Evolutionary conservation across 805 yeast genomes (phyloP).

Genomic region (Saccharomycopsis babjevae): DNA sequence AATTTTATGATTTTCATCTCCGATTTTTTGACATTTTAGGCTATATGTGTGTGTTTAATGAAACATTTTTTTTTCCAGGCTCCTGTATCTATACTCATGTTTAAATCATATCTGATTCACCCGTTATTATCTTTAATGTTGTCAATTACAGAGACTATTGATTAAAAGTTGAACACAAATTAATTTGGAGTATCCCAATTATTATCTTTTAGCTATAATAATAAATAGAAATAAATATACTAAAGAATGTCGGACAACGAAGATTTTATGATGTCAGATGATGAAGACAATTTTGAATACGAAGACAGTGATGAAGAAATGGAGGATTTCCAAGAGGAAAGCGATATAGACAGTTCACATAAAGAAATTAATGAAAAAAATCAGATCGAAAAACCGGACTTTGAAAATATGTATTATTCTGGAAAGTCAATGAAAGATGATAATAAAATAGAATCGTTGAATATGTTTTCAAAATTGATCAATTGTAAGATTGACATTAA

Average conservation of each 20-base stretch:
- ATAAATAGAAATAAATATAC: too few relatives aligned
- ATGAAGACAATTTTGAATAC: constrained; percentile 18
- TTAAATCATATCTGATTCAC: too few relatives aligned
- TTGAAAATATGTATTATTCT: constrained; percentile 14
- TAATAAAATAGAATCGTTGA: constrained; percentile 4
- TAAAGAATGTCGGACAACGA: constrained; percentile 17
- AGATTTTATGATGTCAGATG: constrained; percentile 19
- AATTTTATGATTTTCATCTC: too few relatives aligned
- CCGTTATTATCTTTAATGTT: too few relatives aligned
- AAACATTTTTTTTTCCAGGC: too few relatives aligned
- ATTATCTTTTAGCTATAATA: too few relatives aligned
- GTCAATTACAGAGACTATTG: too few relatives aligned
- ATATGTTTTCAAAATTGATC: constrained; percentile 6
- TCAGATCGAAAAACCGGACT: neutral
- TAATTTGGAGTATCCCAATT: too few relatives aligned
- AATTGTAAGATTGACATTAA: neutral
- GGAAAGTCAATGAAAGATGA: constrained; percentile 17
- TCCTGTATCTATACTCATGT: too few relatives aligned
- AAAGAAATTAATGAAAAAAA: neutral
- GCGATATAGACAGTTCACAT: neutral
- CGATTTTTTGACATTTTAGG: too few relatives aligned
- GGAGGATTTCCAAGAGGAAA: constrained; percentile 11
- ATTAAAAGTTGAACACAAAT: too few relatives aligned
- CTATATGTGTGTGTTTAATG: too few relatives aligned
- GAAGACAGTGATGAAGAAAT: constrained; percentile 19